Base-by-base conservation (phyloP, 441 rosid genomes). In the Macaranga tanarius region DNA sequence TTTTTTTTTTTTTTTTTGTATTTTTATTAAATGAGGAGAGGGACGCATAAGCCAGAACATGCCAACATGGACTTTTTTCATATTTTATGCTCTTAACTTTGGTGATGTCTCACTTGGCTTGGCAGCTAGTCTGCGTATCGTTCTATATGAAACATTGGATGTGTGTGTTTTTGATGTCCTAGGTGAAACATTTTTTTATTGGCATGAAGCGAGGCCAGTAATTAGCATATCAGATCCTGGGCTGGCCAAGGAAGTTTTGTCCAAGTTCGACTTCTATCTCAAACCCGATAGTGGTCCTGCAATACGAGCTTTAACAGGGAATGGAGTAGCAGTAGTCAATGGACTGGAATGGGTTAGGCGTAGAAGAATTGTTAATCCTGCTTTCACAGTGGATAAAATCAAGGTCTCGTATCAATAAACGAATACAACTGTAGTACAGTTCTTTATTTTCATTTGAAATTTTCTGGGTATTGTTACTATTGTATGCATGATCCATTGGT, bases 301-400 rank as follows among this genome's bases (percentile, higher is more conserved):
- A 1, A 0, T 73, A 25, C 16, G 25, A 67, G 63, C 26, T 47
- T 38, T 83, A 25, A 10, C 70, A 12, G 89, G 91, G 17, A 76
- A 68, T 20, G 88, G 87, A 65, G 70, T 84, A 64, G 10, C 44
- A 48, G 56, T 83, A 5, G 40, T 74, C 0, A 76, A 84, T 11
- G 91, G 86, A 59, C 60, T 15, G 13, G 84, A 83, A 20, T 84
- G 91, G 91, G 73, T 62, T 34, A 80, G 76, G 19, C 90, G 75
- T 42, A 74, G 90, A 81, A 70, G 71, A 58, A 81, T 83, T 52
- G 48, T 83, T n/a, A 83, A 80, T 45, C 87, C 88, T 65, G 91
- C 81, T n/a, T 87, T 84, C 77, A 72, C 83, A 34, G 23, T 73
- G 2, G 86, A 87, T 65, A 73, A 79, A 62, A 72, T 87, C 75